A percentile compares a stretch with the other conserved stretches of the same genome.
phyloP scores from a whole-genome alignment of 2,329 filamentous ascomycete genomes.

The Aureobasidium pullulans region DNA sequence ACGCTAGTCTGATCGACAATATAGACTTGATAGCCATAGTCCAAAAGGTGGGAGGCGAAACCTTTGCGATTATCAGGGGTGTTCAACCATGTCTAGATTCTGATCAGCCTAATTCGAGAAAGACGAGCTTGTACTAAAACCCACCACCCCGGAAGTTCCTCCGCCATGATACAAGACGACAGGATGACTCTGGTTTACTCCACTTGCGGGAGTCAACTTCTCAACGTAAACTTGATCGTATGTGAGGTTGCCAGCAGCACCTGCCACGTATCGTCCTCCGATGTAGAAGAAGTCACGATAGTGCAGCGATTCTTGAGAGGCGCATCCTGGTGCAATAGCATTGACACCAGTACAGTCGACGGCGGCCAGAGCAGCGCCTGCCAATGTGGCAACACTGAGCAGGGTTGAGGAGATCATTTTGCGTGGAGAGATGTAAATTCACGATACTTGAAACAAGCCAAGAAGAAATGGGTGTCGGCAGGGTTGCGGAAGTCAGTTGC shows the following conservation, averaged over 20 bases:
- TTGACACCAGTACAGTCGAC: constrained; percentile 5
- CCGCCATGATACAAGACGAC: constrained; percentile 40
- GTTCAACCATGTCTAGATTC: constrained; percentile 24
- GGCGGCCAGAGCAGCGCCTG: not conserved
- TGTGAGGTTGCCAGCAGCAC: constrained; percentile 12
- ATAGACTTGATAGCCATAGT: constrained; percentile 28
- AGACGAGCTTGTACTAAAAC: constrained; percentile 9
- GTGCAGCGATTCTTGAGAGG: constrained; percentile 5
- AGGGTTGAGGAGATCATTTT: constrained; percentile 6
- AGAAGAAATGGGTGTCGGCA: not conserved
- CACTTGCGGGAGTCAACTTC: constrained; percentile 14
- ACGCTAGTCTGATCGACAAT: constrained; percentile 28
- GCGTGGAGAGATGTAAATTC: not conserved
- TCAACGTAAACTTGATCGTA: constrained; percentile 10
- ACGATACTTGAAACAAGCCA: constrained; percentile 7
- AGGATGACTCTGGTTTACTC: constrained; percentile 22
- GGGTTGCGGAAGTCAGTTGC: not conserved
- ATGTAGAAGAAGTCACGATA: constrained; percentile 13
- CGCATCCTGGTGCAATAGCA: not conserved
- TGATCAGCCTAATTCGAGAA: not conserved
- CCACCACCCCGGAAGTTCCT: constrained; percentile 34
- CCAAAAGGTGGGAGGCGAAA: constrained; percentile 27
- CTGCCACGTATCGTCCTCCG: constrained; percentile 13
- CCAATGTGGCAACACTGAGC: not conserved
- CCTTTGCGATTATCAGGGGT: constrained; percentile 39